A percentile compares a stretch with the other conserved stretches of the same genome.
phyloP scores from a whole-genome alignment of 2,329 filamentous ascomycete species.

The Colletotrichum orchidophilum region DNA sequence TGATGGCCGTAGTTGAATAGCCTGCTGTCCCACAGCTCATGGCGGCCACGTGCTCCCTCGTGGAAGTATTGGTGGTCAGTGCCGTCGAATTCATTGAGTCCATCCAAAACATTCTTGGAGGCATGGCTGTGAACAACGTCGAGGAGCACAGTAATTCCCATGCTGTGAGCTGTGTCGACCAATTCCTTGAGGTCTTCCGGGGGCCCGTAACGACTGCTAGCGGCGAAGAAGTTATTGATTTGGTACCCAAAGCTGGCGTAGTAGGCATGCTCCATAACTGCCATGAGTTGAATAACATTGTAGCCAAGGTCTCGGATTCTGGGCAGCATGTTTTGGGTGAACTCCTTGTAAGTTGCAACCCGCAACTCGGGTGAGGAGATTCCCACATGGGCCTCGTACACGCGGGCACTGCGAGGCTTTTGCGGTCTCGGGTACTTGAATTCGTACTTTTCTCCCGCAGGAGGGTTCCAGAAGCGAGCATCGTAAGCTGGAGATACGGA shows the following conservation, averaged over 20 bases:
- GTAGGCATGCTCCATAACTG: conserved; percentile 99
- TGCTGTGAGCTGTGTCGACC: conserved; percentile 90
- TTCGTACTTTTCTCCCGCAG: conserved; percentile 76
- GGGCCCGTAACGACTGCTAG: conserved; percentile 91
- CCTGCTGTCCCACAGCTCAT: conserved; percentile 95
- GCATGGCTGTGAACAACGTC: conserved; percentile 98
- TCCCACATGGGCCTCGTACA: conserved; percentile 98
- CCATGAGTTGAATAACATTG: conserved; percentile 98
- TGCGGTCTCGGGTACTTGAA: conserved; percentile 86
- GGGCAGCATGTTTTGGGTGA: conserved; percentile 90
- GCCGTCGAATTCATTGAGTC: conserved; percentile 94
- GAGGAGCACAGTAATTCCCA: conserved; percentile 90
- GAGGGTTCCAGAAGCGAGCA: conserved; percentile 96
- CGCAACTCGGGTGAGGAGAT: conserved; percentile 92
- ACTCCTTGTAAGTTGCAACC: conserved; percentile 96
- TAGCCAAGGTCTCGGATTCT: conserved; percentile 91
- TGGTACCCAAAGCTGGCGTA: conserved; percentile 99
- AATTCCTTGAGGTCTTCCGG: conserved; percentile 97
- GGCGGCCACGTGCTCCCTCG: conserved; percentile 81
- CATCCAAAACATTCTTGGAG: conserved; percentile 96
- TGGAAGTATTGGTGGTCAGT: conserved; percentile 98
- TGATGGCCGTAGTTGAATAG: conserved; percentile 97
- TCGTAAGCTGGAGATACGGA: conserved; percentile 92
- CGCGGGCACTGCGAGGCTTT: conserved; percentile 86
- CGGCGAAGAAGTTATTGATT: conserved; percentile 98